Percentiles rank a stretch among this genome's conserved stretches.
Evolutionary conservation across 192 early-diverging fungal species (phyloP).

Genomic region (Mortierella claussenii): DNA sequence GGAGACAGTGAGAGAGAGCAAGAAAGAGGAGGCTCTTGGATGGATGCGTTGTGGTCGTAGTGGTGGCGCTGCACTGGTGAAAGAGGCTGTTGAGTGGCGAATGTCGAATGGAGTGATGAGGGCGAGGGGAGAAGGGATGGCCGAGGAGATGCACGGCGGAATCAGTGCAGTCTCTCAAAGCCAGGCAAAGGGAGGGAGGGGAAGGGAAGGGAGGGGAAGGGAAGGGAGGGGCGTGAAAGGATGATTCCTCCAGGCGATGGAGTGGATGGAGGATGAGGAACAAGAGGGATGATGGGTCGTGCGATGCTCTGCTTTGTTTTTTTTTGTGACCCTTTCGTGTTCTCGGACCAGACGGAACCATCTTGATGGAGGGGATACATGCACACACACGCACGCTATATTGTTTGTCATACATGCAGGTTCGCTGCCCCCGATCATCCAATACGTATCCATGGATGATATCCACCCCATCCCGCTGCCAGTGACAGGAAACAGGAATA

Average conservation of each 20-base stretch:
- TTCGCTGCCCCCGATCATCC: no score
- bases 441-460: no score
- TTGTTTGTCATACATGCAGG: no score
- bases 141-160: not conserved
- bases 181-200: not conserved
- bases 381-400: no score
- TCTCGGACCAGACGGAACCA: no score
- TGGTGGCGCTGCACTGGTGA: no score
- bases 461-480: no score
- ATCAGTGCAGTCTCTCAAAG: not conserved
- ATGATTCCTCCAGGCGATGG: not conserved
- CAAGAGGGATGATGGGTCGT: not conserved
- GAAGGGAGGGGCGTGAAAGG: not conserved
- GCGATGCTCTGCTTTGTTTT: conserved; percentile 2
- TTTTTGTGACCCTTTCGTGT: no score
- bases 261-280: not conserved
- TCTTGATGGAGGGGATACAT: no score
- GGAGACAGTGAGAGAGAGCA: not conserved
- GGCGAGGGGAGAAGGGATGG: not conserved
- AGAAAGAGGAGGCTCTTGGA: not conserved
- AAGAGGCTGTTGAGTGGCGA: not conserved
- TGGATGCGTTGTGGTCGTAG: no score
- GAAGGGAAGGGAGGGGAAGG: not conserved
- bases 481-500: no score
- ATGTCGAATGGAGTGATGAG: not conserved